phyloP scores from a whole-genome alignment of 1,284 basidiomycete genomes.

The Amylostereum areolatum region DNA sequence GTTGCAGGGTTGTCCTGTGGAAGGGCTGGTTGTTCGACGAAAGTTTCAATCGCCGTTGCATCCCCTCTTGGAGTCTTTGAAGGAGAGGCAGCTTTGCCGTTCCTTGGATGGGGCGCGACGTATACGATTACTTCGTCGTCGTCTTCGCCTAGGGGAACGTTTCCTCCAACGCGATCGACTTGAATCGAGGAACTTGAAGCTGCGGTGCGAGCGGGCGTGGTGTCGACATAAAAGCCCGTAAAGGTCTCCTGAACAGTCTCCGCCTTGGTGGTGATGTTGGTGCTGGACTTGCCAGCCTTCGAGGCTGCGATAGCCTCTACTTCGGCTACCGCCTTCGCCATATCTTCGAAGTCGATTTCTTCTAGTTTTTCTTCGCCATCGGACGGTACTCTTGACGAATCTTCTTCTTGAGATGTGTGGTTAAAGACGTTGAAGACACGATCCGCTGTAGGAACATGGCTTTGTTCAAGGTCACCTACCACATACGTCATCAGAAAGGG shows the following conservation, averaged over 20 bases:
- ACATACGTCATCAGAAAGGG: too few relatives aligned
- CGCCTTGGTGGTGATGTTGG: slow-evolving; percentile 1
- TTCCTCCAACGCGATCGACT: slow-evolving; percentile 12
- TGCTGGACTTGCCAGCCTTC: slow-evolving; percentile 1
- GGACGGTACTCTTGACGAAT: slow-evolving; percentile 8
- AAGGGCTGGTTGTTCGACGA: too few relatives aligned
- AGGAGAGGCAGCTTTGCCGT: slow-evolving; percentile 10
- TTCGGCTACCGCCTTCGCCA: slow-evolving; percentile 37
- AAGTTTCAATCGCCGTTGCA: too few relatives aligned
- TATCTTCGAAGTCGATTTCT: slow-evolving; percentile 62
- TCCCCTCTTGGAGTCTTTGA: neutral
- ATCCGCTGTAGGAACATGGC: slow-evolving; percentile 61
- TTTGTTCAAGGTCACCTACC: slow-evolving; percentile 40
- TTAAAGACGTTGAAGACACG: slow-evolving; percentile 55
- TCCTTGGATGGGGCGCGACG: slow-evolving; percentile 32
- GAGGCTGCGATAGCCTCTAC: slow-evolving; percentile 24
- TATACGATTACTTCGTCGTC: slow-evolving; percentile 36
- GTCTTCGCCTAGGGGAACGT: slow-evolving; percentile 16
- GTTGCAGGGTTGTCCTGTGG: too few relatives aligned
- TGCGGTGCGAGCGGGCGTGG: slow-evolving; percentile 14
- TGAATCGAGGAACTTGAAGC: slow-evolving; percentile 2
- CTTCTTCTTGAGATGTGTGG: slow-evolving; percentile 21
- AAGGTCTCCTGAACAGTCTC: slow-evolving; percentile 34
- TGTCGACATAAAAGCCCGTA: slow-evolving; percentile 28
- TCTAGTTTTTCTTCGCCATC: slow-evolving; percentile 40